Percentiles rank a stretch among this genome's conserved stretches.
Conservation (phyloP, 148 eudicot species). For the Gaultheria prostrata region DNA sequence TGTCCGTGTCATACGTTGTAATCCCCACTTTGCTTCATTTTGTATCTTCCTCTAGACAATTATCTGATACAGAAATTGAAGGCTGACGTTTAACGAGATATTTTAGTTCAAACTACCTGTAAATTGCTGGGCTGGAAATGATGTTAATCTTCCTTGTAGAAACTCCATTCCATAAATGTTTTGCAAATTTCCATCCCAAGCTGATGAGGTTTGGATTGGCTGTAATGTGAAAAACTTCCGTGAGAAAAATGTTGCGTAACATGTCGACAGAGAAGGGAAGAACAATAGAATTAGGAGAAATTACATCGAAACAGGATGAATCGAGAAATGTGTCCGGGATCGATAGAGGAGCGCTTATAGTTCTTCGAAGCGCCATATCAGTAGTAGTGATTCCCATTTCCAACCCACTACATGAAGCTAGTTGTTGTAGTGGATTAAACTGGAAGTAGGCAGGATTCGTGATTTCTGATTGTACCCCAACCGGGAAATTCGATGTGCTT, state of each 20-base stretch:
- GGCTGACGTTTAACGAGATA: background rate
- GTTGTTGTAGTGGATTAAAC: conserved; percentile 47
- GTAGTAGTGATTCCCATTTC: conserved; percentile 38
- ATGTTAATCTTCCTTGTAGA: conserved; percentile 60
- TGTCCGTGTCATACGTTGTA: conserved; percentile 23
- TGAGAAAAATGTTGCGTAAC: conserved; percentile 12
- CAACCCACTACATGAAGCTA: conserved; percentile 44
- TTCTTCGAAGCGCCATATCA: conserved; percentile 48
- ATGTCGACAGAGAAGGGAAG: background rate
- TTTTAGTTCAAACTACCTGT: conserved; percentile 52
- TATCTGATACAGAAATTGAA: conserved; percentile 3
- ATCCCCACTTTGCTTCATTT: conserved; percentile 10
- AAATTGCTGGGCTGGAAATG: conserved; percentile 57
- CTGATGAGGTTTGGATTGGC: conserved; percentile 53
- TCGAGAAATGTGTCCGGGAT: conserved; percentile 58
- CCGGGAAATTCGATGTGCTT: conserved; percentile 47
- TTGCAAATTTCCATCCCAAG: conserved; percentile 75
- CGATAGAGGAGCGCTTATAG: conserved; percentile 58
- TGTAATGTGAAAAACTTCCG: conserved; percentile 22
- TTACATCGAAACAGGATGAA: conserved; percentile 69
- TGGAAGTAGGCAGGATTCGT: conserved; percentile 46
- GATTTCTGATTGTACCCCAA: conserved; percentile 48
- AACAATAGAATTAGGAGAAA: conserved; percentile 11
- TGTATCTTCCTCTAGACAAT: background rate
- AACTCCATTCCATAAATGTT: conserved; percentile 57